phyloP scores from a whole-genome alignment of 2,329 filamentous ascomycete species.

The Colletotrichum melonis region DNA sequence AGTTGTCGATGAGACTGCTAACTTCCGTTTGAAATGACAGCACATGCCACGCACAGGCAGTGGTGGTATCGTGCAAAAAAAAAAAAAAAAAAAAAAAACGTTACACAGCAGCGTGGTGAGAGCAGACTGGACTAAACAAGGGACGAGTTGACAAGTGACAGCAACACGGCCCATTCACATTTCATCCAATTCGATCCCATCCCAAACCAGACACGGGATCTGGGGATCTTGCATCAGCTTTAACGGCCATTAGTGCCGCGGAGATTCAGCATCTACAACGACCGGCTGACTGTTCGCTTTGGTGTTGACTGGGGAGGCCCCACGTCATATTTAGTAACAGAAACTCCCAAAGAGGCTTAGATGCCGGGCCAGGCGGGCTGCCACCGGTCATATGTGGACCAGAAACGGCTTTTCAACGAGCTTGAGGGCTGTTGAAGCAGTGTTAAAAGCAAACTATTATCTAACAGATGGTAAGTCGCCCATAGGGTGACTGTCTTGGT shows the following conservation, averaged over 20 bases:
- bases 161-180: background rate
- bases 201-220: background rate
- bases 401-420: conserved; percentile 4
- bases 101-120: background rate
- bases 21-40: background rate
- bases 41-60: background rate
- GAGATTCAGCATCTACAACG: conserved; percentile 40
- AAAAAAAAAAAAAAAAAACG: no score
- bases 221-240: conserved; percentile 17
- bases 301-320: conserved; percentile 11
- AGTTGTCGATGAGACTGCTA: background rate
- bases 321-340: conserved; percentile 43
- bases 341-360: conserved; percentile 39
- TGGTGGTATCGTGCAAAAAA: background rate
- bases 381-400: conserved; percentile 16
- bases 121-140: background rate
- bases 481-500: conserved; percentile 9
- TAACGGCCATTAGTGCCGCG: conserved; percentile 38
- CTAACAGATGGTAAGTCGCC: conserved; percentile 29
- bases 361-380: conserved; percentile 26
- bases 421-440: background rate
- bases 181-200: conserved; percentile 11
- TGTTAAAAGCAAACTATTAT: conserved; percentile 23
- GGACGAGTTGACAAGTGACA: background rate
- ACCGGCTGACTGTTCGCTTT: conserved; percentile 16